Evolutionary conservation across 176 grass and related monocot genomes (phyloP).

Genomic region (Aegilops sharonensis): DNA sequence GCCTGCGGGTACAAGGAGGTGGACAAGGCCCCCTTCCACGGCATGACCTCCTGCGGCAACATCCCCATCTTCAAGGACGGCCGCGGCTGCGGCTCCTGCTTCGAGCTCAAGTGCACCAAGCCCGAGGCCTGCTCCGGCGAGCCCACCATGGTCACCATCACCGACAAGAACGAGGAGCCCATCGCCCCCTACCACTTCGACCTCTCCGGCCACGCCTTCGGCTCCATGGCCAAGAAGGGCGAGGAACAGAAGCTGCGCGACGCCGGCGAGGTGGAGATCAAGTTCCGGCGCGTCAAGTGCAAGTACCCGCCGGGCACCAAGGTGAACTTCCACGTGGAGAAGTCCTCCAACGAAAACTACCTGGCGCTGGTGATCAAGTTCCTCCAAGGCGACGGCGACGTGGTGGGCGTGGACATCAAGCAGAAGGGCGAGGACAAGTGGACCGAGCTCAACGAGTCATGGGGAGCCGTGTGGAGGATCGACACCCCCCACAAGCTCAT

Average conservation of each 20-base stretch:
- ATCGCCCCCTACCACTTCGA: slow-evolving; percentile 53
- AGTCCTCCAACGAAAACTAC: slow-evolving; percentile 57
- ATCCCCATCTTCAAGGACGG: slow-evolving; percentile 47
- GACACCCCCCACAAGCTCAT: slow-evolving; percentile 28
- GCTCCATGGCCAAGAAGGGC: slow-evolving; percentile 45
- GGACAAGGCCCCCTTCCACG: slow-evolving; percentile 34
- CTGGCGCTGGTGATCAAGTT: slow-evolving; percentile 41
- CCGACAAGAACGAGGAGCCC: slow-evolving; percentile 45
- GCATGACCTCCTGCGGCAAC: slow-evolving; percentile 62
- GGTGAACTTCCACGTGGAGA: slow-evolving; percentile 65
- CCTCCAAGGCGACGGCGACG: slow-evolving; percentile 40
- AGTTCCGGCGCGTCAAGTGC: slow-evolving; percentile 48
- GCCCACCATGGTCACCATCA: slow-evolving; percentile 37
- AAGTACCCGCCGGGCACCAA: slow-evolving; percentile 45
- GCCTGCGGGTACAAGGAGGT: slow-evolving; percentile 37
- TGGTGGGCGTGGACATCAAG: slow-evolving; percentile 44
- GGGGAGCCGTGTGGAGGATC: slow-evolving; percentile 61
- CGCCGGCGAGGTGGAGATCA: slow-evolving; percentile 43
- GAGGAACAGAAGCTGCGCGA: slow-evolving; percentile 43
- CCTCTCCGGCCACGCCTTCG: slow-evolving; percentile 42
- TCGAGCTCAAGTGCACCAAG: slow-evolving; percentile 44
- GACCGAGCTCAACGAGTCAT: slow-evolving; percentile 39
- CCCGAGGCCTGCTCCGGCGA: slow-evolving; percentile 38
- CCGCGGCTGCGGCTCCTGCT: slow-evolving; percentile 53
- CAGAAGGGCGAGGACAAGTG: slow-evolving; percentile 14